Evolutionary conservation across 1,139 yeast genomes (phyloP).

Genomic region (Magnusiomyces tetraspermus): DNA sequence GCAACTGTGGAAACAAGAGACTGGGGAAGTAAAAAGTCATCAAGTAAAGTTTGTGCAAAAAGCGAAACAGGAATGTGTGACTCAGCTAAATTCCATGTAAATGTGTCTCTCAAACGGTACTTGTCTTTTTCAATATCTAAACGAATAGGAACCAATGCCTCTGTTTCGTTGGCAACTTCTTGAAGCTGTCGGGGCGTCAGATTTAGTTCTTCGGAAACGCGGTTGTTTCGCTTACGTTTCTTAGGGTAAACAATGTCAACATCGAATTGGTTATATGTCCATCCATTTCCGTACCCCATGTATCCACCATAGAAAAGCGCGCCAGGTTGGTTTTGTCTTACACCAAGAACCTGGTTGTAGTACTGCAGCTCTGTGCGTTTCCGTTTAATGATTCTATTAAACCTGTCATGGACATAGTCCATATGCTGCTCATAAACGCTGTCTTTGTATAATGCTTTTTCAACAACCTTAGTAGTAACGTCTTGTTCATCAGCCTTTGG

Average conservation of each 20-base stretch:
- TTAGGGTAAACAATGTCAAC: conserved; percentile 49
- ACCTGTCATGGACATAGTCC: conserved; percentile 15
- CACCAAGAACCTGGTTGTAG: conserved; percentile 31
- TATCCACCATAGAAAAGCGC: conserved; percentile 94
- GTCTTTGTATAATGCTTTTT: conserved; percentile 37
- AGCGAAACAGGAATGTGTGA: conserved; percentile 51
- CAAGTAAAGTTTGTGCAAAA: conserved; percentile 62
- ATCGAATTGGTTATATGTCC: conserved; percentile 57
- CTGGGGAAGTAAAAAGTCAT: conserved; percentile 49
- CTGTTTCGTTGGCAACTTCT: conserved; percentile 39
- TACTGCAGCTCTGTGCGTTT: conserved; percentile 25
- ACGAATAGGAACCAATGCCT: conserved; percentile 76
- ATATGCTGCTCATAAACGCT: conserved; percentile 36
- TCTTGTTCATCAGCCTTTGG: conserved; percentile 28
- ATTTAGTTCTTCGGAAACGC: conserved; percentile 30
- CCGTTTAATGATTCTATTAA: conserved; percentile 14
- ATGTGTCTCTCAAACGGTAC: conserved; percentile 77
- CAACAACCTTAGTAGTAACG: conserved; percentile 35
- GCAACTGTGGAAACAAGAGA: conserved; percentile 45
- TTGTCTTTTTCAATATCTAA: conserved; percentile 82
- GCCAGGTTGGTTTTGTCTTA: conserved; percentile 41
- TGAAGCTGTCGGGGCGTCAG: conserved; percentile 33
- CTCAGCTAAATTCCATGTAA: conserved; percentile 82
- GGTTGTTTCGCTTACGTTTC: conserved; percentile 39
- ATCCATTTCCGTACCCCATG: conserved; percentile 89